These are phyloP conservation scores for Heterobasidion annosum DNA, from an alignment of 1,284 basidiomycete species.

Conservation along the genomic window DNA sequence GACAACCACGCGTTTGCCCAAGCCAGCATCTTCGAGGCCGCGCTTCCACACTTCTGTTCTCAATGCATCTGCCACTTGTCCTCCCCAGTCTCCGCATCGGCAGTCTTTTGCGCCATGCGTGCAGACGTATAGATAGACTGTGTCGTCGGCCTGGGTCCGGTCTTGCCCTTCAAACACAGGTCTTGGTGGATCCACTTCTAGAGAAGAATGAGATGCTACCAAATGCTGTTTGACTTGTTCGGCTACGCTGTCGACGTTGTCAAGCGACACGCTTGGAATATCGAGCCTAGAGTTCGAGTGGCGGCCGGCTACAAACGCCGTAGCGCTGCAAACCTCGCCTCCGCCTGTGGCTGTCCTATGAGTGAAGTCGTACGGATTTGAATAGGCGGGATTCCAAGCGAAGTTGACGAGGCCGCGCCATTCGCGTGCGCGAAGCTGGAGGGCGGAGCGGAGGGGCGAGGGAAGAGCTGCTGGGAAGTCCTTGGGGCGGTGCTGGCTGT, in stretches of 20 bases:
- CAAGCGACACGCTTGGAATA: slow-evolving; percentile 34
- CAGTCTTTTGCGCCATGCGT: slow-evolving; percentile 27
- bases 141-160: background rate
- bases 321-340: slow-evolving; percentile 26
- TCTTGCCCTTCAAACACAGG: slow-evolving; percentile 4
- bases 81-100: slow-evolving; percentile 59
- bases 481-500: slow-evolving; percentile 37
- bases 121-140: slow-evolving; percentile 43
- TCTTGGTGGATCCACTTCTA: background rate
- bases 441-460: slow-evolving; percentile 41
- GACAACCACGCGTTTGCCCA: slow-evolving; percentile 23
- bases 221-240: slow-evolving; percentile 26
- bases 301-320: slow-evolving; percentile 38
- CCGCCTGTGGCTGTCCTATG: background rate
- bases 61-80: slow-evolving; percentile 31
- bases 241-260: slow-evolving; percentile 39
- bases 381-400: slow-evolving; percentile 33
- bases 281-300: slow-evolving; percentile 28
- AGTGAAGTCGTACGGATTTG: background rate
- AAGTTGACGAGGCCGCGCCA: slow-evolving; percentile 56
- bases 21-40: slow-evolving; percentile 7
- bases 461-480: slow-evolving; percentile 39
- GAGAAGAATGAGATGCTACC: background rate
- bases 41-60: slow-evolving; percentile 18
- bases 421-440: slow-evolving; percentile 32